These are phyloP conservation scores for Ganoderma multipileum DNA, from an alignment of 1,284 basidiomycete genomes.

Conservation along the genomic window DNA sequence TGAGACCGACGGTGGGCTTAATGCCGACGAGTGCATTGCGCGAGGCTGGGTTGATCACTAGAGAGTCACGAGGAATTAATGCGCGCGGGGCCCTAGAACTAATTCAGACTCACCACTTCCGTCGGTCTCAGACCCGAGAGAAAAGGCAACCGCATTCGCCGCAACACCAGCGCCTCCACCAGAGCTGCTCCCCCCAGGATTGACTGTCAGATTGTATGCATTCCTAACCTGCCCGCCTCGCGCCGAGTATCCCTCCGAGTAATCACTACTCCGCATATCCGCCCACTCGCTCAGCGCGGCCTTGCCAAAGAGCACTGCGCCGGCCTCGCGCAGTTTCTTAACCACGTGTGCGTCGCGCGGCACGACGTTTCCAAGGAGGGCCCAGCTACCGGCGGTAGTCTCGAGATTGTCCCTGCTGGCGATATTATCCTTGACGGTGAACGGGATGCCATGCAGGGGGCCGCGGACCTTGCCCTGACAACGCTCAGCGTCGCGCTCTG, in stretches of 20 bases:
- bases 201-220: slow-evolving; percentile 64
- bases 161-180: slow-evolving; percentile 71
- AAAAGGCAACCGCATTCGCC: slow-evolving; percentile 46
- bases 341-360: slow-evolving; percentile 70
- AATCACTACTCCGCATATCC: slow-evolving; percentile 56
- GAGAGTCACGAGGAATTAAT: not conserved
- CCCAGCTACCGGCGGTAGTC: slow-evolving; percentile 43
- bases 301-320: slow-evolving; percentile 76
- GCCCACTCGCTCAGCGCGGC: slow-evolving; percentile 71
- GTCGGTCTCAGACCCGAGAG: slow-evolving; percentile 70
- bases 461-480: slow-evolving; percentile 53
- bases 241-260: slow-evolving; percentile 70
- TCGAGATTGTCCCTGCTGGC: slow-evolving; percentile 49
- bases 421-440: slow-evolving; percentile 70
- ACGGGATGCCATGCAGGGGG: slow-evolving; percentile 70
- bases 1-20: slow-evolving; percentile 59
- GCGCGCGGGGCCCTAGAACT: not conserved
- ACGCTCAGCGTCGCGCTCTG: slow-evolving; percentile 60
- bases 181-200: slow-evolving; percentile 71
- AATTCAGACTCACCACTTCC: slow-evolving; percentile 38
- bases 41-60: slow-evolving; percentile 54
- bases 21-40: slow-evolving; percentile 57
- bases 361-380: slow-evolving; percentile 63
- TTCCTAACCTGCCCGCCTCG: slow-evolving; percentile 68
- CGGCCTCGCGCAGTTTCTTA: slow-evolving; percentile 64